Evolutionary conservation across 331 rosid genomes (phyloP), one percentile per base, ranked within the genome.

Genomic region (Acacia pycnantha): DNA sequence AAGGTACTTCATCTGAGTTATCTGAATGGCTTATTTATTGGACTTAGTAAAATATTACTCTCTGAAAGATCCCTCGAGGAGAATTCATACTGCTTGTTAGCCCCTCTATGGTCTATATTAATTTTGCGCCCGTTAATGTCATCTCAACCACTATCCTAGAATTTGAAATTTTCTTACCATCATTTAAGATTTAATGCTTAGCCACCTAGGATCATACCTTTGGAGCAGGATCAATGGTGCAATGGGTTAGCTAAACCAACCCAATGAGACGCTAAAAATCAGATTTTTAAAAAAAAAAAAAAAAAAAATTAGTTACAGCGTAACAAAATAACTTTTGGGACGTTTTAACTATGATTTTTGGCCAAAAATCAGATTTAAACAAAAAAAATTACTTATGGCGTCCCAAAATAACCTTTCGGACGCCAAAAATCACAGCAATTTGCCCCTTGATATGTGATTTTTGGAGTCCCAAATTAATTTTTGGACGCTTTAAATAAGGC

Each of bases 1-100:
- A 96, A 91, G 99, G 99, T 96, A 79, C 66, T 88, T 69, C 53
- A 68, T 85, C 59, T 24, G 26, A 48, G 56, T 77, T 70, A 27
- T 77, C 26, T 77, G 35, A 65, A 72, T 59, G 47, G 65, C 68
- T 74, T 69, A 37, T 47, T 48, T 73, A 44, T 64, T 79, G 85
- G 61, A 56, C 62, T 53, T 11, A 19, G 12, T 46, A 41, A 46
- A 35, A 76, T 61, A 50, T 24, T 73, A n/a, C n/a, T 0, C 18
- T 78, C 76, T 53, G 41, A 41, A 64, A 51, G 54, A 21, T 46
- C 35, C 27, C 40, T 24, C 6, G 14, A 3, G 33, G 50, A 24
- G 79, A 78, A 33, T 69, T 35, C 37, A 2, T n/a, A 46, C 76
- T 62, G 18, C 59, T 78, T 77, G 58, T 44, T 40, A 46, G 77